Conservation (phyloP, 2,329 filamentous ascomycete species). For the Stachybotrys elegans region DNA sequence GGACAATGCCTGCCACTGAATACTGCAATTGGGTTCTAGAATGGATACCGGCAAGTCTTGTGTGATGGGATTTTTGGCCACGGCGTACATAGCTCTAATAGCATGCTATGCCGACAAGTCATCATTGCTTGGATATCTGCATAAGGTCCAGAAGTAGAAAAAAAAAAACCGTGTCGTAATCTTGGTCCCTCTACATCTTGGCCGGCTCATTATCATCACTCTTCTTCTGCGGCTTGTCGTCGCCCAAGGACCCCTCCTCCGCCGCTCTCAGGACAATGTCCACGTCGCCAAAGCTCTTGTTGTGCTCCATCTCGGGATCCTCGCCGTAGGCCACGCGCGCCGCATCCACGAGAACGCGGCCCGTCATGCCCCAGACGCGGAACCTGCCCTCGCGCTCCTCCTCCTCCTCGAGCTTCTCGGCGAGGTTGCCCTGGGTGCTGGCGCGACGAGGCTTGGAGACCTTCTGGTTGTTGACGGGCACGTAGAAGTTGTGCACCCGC, state of each 20-base stretch:
- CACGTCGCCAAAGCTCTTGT: constrained; percentile 48
- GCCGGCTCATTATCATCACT: constrained; percentile 21
- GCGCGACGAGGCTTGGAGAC: constrained; percentile 54
- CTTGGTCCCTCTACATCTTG: constrained; percentile 28
- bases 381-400: constrained; percentile 53
- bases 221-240: constrained; percentile 24
- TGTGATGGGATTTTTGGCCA: no score
- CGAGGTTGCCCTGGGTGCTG: constrained; percentile 37
- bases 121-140: no score
- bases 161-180: no score
- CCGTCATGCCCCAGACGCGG: constrained; percentile 93
- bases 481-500: constrained; percentile 88
- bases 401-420: constrained; percentile 40
- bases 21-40: no score
- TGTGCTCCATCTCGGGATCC: constrained; percentile 78
- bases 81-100: no score
- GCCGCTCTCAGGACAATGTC: constrained; percentile 41
- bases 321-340: constrained; percentile 78
- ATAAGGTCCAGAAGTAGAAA: no score
- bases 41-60: no score
- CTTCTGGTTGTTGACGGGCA: constrained; percentile 68
- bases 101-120: no score
- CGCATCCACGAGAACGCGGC: constrained; percentile 81
- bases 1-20: constrained; percentile 84
- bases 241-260: constrained; percentile 41